Evolutionary conservation across 2,329 filamentous ascomycete genomes (phyloP).

Genomic region (Colletotrichum scovillei): DNA sequence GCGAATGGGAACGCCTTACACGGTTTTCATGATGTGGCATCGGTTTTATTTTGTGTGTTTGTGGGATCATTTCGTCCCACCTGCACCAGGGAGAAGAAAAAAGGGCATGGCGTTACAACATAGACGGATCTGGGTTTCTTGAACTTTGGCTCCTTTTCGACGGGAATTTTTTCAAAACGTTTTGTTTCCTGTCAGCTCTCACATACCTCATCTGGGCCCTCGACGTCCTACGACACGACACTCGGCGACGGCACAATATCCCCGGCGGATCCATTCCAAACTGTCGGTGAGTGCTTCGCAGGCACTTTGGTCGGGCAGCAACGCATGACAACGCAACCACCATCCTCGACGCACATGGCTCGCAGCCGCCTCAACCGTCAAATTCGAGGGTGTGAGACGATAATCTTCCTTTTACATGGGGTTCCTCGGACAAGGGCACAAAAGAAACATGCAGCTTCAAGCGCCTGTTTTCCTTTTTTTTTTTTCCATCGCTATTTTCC

Average conservation of each 20-base stretch:
- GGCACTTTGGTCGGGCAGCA: conserved; percentile 34
- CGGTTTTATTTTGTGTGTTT: conserved; percentile 33
- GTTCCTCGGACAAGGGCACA: conserved; percentile 23
- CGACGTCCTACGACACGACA: conserved; percentile 21
- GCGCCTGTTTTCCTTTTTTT: conserved; percentile 3
- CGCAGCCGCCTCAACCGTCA: conserved; percentile 31
- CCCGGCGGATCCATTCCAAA: conserved; percentile 36
- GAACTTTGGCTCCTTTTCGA: conserved; percentile 15
- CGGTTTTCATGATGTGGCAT: conserved; percentile 37
- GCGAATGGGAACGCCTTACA: conserved; percentile 32
- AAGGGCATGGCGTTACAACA: conserved; percentile 35
- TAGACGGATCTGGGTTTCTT: conserved; percentile 32
- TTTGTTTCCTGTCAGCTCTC: conserved; percentile 31
- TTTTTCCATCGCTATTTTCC: conserved; percentile 7
- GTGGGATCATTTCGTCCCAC: conserved; percentile 24
- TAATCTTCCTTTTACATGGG: conserved; percentile 11
- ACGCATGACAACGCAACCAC: conserved; percentile 36
- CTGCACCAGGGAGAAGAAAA: conserved; percentile 13
- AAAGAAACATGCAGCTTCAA: conserved; percentile 23
- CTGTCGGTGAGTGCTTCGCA: conserved; percentile 28
- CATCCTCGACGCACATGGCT: conserved; percentile 34
- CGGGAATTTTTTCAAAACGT: background rate
- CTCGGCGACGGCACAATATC: conserved; percentile 23
- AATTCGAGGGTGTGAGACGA: conserved; percentile 21
- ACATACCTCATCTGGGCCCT: conserved; percentile 34